Evolutionary conservation across 164 flowering plant genomes (phyloP).

Genomic region (Vitis amurensis): DNA sequence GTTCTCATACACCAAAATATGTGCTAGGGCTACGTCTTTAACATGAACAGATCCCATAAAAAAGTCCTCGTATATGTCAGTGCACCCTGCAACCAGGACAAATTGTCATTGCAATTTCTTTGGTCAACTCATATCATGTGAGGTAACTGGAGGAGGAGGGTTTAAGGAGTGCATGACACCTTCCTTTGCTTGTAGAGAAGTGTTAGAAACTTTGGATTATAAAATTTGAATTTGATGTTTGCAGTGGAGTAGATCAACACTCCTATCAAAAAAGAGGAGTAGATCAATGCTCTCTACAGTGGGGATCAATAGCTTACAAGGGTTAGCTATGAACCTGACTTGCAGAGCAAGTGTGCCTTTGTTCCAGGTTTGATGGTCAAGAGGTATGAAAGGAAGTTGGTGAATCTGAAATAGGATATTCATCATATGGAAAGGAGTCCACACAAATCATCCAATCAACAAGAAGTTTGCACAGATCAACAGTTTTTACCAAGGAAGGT

Average conservation of each 20-base stretch:
- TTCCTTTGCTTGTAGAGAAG: background rate
- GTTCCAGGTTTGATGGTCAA: background rate
- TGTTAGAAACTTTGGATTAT: background rate
- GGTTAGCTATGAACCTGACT: background rate
- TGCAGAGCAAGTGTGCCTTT: background rate
- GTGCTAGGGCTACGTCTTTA: constrained; percentile 88
- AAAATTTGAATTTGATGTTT: background rate
- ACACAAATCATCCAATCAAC: too few species aligned
- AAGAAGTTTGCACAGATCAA: too few species aligned
- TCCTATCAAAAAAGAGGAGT: too few species aligned
- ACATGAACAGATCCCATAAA: constrained; percentile 89
- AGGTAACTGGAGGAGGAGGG: too few species aligned
- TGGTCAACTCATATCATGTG: too few species aligned
- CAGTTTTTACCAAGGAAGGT: too few species aligned
- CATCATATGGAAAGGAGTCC: too few species aligned
- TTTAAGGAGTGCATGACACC: too few species aligned
- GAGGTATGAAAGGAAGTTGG: background rate
- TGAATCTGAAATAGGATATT: background rate
- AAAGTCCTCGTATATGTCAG: constrained; percentile 55
- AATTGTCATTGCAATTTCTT: too few species aligned
- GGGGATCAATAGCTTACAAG: background rate
- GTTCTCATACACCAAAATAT: constrained; percentile 80
- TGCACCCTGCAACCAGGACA: constrained; percentile 50
- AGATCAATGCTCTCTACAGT: too few species aligned
- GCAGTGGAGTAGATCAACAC: background rate